Conservation (phyloP, 2,329 filamentous ascomycete species). For the Arthrobotrys iridis region DNA sequence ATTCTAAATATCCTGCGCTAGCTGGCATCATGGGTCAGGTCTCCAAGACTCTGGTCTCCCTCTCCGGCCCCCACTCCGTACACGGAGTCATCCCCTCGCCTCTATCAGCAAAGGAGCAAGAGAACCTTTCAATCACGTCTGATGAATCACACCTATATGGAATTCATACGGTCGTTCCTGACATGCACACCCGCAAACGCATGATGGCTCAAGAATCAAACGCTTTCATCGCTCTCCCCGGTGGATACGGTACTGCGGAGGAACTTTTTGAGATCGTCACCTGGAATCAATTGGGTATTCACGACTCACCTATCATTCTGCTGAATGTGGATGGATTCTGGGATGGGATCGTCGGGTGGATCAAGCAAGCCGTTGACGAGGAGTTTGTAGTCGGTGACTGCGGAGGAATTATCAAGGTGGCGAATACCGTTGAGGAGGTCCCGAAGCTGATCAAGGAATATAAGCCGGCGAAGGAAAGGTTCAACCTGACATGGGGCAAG, state of each 20-base stretch:
- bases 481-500: constrained; percentile 82
- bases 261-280: constrained; percentile 91
- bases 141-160: constrained; percentile 71
- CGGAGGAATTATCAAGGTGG: constrained; percentile 80
- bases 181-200: constrained; percentile 96
- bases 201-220: constrained; percentile 92
- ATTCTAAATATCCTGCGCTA: not conserved
- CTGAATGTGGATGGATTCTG: constrained; percentile 92
- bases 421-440: constrained; percentile 76
- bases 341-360: constrained; percentile 85
- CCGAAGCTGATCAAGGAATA: constrained; percentile 77
- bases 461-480: constrained; percentile 76
- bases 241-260: constrained; percentile 94
- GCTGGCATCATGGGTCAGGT: constrained; percentile 95
- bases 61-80: constrained; percentile 77
- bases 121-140: constrained; percentile 72
- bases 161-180: constrained; percentile 83
- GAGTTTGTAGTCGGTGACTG: constrained; percentile 80
- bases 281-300: constrained; percentile 97
- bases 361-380: constrained; percentile 76
- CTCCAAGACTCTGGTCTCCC: constrained; percentile 82
- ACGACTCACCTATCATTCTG: constrained; percentile 79
- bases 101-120: constrained; percentile 79
- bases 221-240: constrained; percentile 84
- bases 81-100: constrained; percentile 94